A percentile compares a stretch with the other conserved stretches of the same genome.
Conservation (phyloP, 495 filamentous ascomycete species). For the Lasiosphaeriaceae sp. region DNA sequence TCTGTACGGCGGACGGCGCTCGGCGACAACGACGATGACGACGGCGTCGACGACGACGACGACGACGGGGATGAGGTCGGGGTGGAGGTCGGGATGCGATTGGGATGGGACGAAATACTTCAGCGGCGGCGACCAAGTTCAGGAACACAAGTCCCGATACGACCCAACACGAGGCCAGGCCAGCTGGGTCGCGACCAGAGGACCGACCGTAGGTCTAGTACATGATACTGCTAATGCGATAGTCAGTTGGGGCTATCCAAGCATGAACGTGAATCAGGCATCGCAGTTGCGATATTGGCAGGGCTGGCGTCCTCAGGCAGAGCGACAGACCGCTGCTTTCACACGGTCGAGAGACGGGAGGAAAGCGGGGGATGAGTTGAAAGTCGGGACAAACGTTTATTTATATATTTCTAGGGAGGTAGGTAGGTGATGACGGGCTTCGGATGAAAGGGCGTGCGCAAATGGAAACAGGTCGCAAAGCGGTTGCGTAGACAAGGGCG, state of each 20-base stretch:
- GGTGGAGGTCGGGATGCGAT: slow-evolving; percentile 13
- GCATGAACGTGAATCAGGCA: slow-evolving; percentile 8
- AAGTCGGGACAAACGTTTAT: slow-evolving; percentile 10
- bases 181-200: slow-evolving; percentile 39
- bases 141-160: slow-evolving; percentile 14
- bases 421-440: neutral
- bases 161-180: slow-evolving; percentile 30
- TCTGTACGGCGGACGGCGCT: neutral
- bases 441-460: slow-evolving; percentile 9
- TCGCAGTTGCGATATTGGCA: slow-evolving; percentile 18
- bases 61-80: neutral
- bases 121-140: neutral
- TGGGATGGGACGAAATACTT: neutral
- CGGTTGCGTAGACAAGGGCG: too few relatives aligned
- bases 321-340: slow-evolving; percentile 14
- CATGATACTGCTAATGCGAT: slow-evolving; percentile 35
- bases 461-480: slow-evolving; percentile 17
- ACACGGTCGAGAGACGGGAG: slow-evolving; percentile 13
- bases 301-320: slow-evolving; percentile 28
- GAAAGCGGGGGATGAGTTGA: slow-evolving; percentile 1
- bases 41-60: too few relatives aligned
- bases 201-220: slow-evolving; percentile 28
- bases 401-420: slow-evolving; percentile 20
- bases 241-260: slow-evolving; percentile 23
- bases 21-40: too few relatives aligned